These are phyloP conservation scores for Acacia acuminata DNA, from an alignment of 306 rosid genomes.

Conservation along the genomic window DNA sequence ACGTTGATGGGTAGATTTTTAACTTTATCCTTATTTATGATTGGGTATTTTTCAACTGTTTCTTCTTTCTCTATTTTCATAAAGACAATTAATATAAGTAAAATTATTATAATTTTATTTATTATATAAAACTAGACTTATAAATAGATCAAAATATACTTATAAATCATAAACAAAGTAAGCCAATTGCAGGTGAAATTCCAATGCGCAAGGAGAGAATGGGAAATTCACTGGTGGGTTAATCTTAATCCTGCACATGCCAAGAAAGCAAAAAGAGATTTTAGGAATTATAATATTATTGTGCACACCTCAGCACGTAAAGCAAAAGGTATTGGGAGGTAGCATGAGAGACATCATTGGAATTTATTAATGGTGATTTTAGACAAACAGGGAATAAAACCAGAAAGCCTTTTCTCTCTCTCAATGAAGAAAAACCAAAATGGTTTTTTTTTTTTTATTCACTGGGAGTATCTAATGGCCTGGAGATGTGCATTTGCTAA, in stretches of 20 bases:
- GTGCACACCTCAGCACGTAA: conserved; percentile 26
- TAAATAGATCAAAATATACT: no score
- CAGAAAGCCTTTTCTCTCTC: conserved; percentile 1
- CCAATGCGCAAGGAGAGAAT: conserved; percentile 38
- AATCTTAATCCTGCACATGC: conserved; percentile 51
- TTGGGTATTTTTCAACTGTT: no score
- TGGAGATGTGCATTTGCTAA: conserved; percentile 22
- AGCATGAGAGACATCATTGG: conserved; percentile 40
- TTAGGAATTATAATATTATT: conserved; percentile 21
- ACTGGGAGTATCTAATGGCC: conserved; percentile 26
- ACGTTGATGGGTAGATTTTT: no score
- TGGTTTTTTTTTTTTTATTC: not conserved
- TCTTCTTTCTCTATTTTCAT: no score
- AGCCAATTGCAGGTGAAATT: conserved; percentile 39
- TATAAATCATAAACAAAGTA: conserved; percentile 32
- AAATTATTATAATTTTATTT: no score
- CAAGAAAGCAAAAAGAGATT: conserved; percentile 35
- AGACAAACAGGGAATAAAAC: conserved; percentile 18
- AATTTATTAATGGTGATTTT: conserved; percentile 29
- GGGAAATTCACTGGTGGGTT: conserved; percentile 44
- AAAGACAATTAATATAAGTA: no score
- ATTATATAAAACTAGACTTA: no score
- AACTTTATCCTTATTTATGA: no score
- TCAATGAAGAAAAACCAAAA: conserved; percentile 28
- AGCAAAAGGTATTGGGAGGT: conserved; percentile 32